A percentile compares a stretch with the other conserved stretches of the same genome.
Conservation (phyloP, 2,329 filamentous ascomycete genomes). For the Sphaerulina populicola region DNA sequence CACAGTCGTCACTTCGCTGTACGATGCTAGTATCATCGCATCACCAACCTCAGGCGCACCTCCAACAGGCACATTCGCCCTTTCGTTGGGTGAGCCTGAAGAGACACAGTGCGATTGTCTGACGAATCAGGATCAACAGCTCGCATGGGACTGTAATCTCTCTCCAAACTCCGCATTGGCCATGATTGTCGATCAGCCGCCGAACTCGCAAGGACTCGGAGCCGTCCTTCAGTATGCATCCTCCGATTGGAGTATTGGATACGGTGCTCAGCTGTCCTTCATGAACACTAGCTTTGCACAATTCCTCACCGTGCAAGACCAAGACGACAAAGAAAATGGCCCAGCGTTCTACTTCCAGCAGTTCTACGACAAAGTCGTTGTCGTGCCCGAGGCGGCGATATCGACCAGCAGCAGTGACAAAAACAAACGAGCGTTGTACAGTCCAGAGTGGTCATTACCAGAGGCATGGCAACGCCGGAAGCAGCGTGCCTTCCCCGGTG, state of each 20-base stretch:
- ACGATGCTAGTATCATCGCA: slow-evolving; percentile 37
- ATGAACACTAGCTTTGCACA: slow-evolving; percentile 37
- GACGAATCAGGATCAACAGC: slow-evolving; percentile 46
- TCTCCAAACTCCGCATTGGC: slow-evolving; percentile 25
- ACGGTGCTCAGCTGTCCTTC: slow-evolving; percentile 51
- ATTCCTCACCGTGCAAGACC: slow-evolving; percentile 51
- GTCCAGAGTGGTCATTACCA: slow-evolving; percentile 17
- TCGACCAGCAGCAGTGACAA: slow-evolving; percentile 20
- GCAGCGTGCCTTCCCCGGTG: slow-evolving; percentile 44
- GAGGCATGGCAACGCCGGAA: slow-evolving; percentile 30
- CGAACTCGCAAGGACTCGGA: slow-evolving; percentile 19
- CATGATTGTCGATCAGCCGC: slow-evolving; percentile 24
- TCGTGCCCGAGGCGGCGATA: slow-evolving; percentile 39
- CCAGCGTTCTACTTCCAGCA: slow-evolving; percentile 57
- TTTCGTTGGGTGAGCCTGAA: slow-evolving; percentile 47
- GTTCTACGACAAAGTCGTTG: slow-evolving; percentile 56
- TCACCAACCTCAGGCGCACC: slow-evolving; percentile 48
- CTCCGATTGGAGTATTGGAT: slow-evolving; percentile 38
- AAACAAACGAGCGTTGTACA: slow-evolving; percentile 18
- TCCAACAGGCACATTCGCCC: slow-evolving; percentile 47
- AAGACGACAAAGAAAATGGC: slow-evolving; percentile 48
- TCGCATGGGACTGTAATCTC: slow-evolving; percentile 57
- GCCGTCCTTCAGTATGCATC: slow-evolving; percentile 29
- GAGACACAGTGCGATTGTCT: slow-evolving; percentile 51
- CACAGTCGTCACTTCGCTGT: slow-evolving; percentile 25